These are phyloP conservation scores for Calendula officinalis DNA, from an alignment of 129 eudicot species.

Conservation along the genomic window DNA sequence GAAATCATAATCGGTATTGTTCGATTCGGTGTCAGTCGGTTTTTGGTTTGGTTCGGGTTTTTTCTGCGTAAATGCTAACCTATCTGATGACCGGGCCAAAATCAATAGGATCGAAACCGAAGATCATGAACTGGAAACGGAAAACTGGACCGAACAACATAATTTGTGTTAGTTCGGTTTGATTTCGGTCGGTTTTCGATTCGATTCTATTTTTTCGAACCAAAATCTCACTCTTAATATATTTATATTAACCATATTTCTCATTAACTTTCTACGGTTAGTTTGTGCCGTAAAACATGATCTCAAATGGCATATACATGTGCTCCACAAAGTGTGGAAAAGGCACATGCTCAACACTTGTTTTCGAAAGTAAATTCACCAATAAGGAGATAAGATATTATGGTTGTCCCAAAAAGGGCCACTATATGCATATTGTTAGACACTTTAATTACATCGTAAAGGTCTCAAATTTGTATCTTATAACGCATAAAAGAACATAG, in stretches of 20 bases:
- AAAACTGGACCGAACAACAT: too few species aligned
- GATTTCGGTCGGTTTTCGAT: too few species aligned
- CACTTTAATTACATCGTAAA: background rate
- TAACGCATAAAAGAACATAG: background rate
- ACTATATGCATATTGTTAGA: slow-evolving; percentile 14
- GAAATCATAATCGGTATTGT: too few species aligned
- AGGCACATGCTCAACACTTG: slow-evolving; percentile 15
- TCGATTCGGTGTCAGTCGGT: too few species aligned
- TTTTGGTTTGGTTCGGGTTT: too few species aligned
- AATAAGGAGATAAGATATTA: slow-evolving; percentile 32
- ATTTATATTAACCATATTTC: background rate
- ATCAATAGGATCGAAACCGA: too few species aligned
- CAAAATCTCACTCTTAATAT: background rate
- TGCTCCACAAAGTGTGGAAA: slow-evolving; percentile 44
- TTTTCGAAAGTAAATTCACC: slow-evolving; percentile 24
- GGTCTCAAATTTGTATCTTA: background rate
- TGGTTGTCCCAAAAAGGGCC: slow-evolving; percentile 31
- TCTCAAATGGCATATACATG: slow-evolving; percentile 14
- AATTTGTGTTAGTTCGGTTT: too few species aligned
- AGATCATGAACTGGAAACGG: too few species aligned
- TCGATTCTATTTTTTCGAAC: background rate
- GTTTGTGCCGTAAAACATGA: background rate
- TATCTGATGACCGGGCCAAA: too few species aligned
- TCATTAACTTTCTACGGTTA: background rate
- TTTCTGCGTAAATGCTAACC: too few species aligned